Evolutionary conservation across 495 filamentous ascomycete genomes (phyloP), one percentile per base, ranked within the genome.

Genomic region (Haplographium delicatum): DNA sequence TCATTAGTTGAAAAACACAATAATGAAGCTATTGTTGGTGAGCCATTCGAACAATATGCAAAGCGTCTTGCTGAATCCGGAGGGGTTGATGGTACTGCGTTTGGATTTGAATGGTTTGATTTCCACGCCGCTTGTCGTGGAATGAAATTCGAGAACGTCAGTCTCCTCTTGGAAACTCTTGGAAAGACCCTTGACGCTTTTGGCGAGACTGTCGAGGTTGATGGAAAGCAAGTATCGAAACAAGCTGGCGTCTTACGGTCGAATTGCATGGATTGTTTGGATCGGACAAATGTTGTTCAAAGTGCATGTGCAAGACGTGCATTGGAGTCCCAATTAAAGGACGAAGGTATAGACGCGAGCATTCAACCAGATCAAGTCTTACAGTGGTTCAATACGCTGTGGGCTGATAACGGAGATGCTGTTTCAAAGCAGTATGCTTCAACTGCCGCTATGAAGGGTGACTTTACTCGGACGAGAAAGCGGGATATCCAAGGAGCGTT

Each of bases 181-280:
- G 76, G 72, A 5, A 61, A 69, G 13, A 81, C 74, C 7, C 65
- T 96, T 13, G 81, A 81, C 45, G 65, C 72, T 4, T 78, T 82
- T 47, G 82, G 85, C 8, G 85, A 80, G 55, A 82, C 80, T 0
- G 75, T 84, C 1, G 66, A 80, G 28, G 68, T 72, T 13, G 66
- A 74, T 22, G 76, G 73, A 11, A 63, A 63, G 7, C 52, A 81
- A 5, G 56, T 72, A 18, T 53, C 61, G 6, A 73, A 62, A 34
- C 91, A 96, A 60, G 72, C 65, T 16, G 91, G 90, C 2, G 78
- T 95, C 10, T 60, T 96, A 11, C 72, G 91, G 46, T 96, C 88
- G 2, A 96, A 97, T 62, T 97, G 91, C 65, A 97, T 97, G 91
- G 91, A 97, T 60, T 97, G 91, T 57, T 76, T 97, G 11, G 91